A percentile compares a stretch with the other conserved stretches of the same genome.
phyloP scores from a whole-genome alignment of 1,284 basidiomycete species.

The Fomitopsis schrenkii region DNA sequence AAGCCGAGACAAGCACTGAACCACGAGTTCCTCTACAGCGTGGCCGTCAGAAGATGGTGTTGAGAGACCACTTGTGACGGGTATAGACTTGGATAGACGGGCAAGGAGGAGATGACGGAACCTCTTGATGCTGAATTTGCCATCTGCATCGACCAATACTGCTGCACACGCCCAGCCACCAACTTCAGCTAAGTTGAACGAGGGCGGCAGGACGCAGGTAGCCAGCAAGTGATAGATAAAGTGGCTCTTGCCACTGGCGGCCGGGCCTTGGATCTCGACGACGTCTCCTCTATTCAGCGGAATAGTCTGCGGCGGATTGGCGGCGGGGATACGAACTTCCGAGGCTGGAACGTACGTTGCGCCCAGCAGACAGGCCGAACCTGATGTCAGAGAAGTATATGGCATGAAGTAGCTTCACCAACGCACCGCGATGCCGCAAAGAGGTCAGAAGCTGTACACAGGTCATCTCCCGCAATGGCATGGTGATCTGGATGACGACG shows the following conservation, averaged over 20 bases:
- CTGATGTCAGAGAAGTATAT: neutral
- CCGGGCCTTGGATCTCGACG: constrained; percentile 71
- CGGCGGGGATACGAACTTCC: constrained; percentile 22
- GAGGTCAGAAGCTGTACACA: constrained; percentile 33
- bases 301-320: neutral
- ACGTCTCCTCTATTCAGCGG: constrained; percentile 49
- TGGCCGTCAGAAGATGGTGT: neutral
- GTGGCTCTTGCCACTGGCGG: constrained; percentile 72
- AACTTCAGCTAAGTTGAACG: constrained; percentile 26
- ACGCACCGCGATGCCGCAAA: constrained; percentile 29
- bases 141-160: constrained; percentile 66
- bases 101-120: constrained; percentile 47
- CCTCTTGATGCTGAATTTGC: constrained; percentile 52
- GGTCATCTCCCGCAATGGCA: neutral
- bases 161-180: constrained; percentile 62
- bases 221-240: constrained; percentile 62
- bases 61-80: neutral
- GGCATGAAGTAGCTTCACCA: neutral
- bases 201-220: constrained; percentile 53
- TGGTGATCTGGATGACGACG: constrained; percentile 11
- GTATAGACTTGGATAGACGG: constrained; percentile 26
- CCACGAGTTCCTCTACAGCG: constrained; percentile 25
- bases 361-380: constrained; percentile 15
- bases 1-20: constrained; percentile 45
- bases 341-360: constrained; percentile 28